Evolutionary conservation across 1,284 basidiomycete genomes (phyloP), one percentile per base, ranked within the genome.

Genomic region (Microbotryum scabiosae): DNA sequence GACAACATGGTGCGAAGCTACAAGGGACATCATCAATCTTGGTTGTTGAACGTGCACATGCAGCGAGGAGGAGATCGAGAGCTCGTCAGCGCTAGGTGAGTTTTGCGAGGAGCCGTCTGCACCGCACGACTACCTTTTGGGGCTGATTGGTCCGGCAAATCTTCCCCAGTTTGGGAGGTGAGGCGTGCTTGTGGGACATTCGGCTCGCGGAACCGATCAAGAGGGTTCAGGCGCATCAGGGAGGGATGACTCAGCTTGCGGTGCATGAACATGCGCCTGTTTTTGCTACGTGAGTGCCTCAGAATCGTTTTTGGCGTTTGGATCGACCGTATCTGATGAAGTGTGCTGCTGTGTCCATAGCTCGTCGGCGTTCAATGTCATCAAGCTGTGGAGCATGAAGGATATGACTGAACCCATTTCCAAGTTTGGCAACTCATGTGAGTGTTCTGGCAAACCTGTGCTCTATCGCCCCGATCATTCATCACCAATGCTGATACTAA

Each of bases 171-270:
- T 77, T 90, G 74, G 87, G 90, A 71, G 96, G 96, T 1, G 85
- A 91, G 70, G 86, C 97, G 48, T 86, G 88, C 67, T 76, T 97
- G 41, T 98, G 93, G 88, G 96, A 99, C 74, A 79, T 90, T 46
- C 85, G 96, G 59, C 81, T 82, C 6, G 77, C 83, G 4, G 82
- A 86, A 44, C 81, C 88, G 10, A 71, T 84, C 10, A 79, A 85
- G 59, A 82, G 82, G 50, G 85, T 87, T 78, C 80, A 86, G 32
- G 75, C 85, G 46, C 83, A 87, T 70, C 81, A 82, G 2, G 79
- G 84, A 50, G 88, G 92, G 8, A 77, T 97, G 52, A 85, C 88
- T 28, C 82, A 85, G 2, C 86, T 97, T 69, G 91, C 93, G 65
- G 85, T 91, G 10, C 96, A 99, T 75, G 81, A 87, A 28, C 83